Evolutionary conservation across 768 basidiomycete genomes (phyloP).

Genomic region (Termitomyces sp.): DNA sequence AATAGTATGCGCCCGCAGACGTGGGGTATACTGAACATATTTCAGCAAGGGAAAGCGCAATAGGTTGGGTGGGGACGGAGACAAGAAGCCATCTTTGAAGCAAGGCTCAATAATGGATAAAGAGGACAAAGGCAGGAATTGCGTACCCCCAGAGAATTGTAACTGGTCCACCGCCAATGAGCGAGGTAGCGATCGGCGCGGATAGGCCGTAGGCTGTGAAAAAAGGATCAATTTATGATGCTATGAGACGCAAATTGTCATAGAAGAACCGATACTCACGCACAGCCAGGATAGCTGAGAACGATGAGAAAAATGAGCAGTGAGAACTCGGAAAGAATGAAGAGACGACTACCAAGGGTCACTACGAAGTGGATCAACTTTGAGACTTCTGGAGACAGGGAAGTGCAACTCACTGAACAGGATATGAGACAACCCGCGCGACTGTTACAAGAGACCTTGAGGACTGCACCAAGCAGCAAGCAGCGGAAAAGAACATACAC

Average conservation of each 20-base stretch:
- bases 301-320: conserved; percentile 3
- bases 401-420: conserved; percentile 42
- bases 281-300: conserved; percentile 53
- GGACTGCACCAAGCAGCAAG: not conserved
- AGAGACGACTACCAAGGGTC: conserved; percentile 33
- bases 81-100: conserved; percentile 44
- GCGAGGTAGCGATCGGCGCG: conserved; percentile 50
- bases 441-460: conserved; percentile 21
- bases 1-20: conserved; percentile 59
- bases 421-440: conserved; percentile 45
- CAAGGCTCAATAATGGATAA: not conserved
- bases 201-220: conserved; percentile 45
- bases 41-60: conserved; percentile 52
- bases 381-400: not conserved
- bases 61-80: conserved; percentile 37
- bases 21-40: conserved; percentile 59
- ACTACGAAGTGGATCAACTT: conserved; percentile 23
- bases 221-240: not conserved
- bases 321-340: not conserved
- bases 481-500: conserved; percentile 29
- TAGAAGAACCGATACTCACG: conserved; percentile 31
- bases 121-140: not conserved
- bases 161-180: conserved; percentile 49
- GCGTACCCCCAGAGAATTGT: conserved; percentile 55
- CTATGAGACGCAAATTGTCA: not conserved